phyloP scores from a whole-genome alignment of 1,139 yeast species.

The Komagataea norvegica region DNA sequence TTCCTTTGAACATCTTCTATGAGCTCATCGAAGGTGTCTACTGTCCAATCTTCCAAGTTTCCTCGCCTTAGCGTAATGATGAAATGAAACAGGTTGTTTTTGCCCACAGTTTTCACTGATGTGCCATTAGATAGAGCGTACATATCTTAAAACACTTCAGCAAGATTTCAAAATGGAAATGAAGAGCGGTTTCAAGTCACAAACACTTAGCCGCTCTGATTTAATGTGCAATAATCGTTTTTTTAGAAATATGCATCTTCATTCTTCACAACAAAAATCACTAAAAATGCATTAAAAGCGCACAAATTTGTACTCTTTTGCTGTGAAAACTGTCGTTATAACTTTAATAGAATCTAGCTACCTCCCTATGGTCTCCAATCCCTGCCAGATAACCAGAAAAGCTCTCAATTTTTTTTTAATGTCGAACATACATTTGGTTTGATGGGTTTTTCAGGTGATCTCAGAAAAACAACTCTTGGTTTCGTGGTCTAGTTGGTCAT shows the following conservation, averaged over 20 bases:
- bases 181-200: background rate
- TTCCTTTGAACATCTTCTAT: background rate
- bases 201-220: background rate
- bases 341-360: no score
- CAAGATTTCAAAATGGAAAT: background rate
- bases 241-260: no score
- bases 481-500: conserved; percentile 98
- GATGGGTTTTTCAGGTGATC: background rate
- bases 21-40: background rate
- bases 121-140: conserved; percentile 4
- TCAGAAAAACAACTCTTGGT: conserved; percentile 30
- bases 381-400: no score
- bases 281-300: no score
- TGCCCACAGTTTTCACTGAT: conserved; percentile 4
- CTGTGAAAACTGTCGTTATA: no score
- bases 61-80: background rate
- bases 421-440: background rate
- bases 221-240: no score
- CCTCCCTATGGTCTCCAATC: no score
- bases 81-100: conserved; percentile 2
- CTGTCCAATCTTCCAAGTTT: background rate
- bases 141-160: background rate
- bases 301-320: no score
- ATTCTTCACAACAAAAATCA: no score
- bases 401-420: background rate